phyloP scores from a whole-genome alignment of 352 stramenopile species.

The Globisporangium cystogenes region DNA sequence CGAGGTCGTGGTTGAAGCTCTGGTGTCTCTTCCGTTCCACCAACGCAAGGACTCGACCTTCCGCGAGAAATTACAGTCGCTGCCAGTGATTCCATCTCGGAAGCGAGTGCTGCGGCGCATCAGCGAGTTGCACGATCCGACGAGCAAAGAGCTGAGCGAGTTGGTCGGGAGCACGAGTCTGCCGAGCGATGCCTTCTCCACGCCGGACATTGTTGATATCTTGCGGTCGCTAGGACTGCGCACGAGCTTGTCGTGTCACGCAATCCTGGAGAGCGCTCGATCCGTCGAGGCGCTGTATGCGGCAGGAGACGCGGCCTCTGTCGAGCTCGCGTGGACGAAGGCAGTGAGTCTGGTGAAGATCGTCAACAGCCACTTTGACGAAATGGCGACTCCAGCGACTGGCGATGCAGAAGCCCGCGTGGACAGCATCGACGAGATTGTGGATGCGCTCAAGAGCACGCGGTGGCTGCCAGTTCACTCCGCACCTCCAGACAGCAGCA shows the following conservation, averaged over 20 bases:
- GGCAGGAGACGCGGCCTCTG: conserved; percentile 12
- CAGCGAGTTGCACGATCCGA: conserved; percentile 66
- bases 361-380: conserved; percentile 76
- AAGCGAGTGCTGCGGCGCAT: conserved; percentile 44
- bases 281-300: conserved; percentile 50
- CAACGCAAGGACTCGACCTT: conserved; percentile 45
- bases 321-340: conserved; percentile 28
- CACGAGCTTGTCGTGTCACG: conserved; percentile 56
- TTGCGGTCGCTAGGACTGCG: conserved; percentile 50
- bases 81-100: conserved; percentile 47
- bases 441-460: conserved; percentile 26
- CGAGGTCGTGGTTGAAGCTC: conserved; percentile 35
- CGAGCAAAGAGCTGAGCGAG: conserved; percentile 49
- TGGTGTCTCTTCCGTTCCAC: conserved; percentile 47
- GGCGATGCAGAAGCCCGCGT: conserved; percentile 7
- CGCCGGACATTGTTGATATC: conserved; percentile 38
- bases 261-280: conserved; percentile 61
- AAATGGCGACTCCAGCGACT: conserved; percentile 25
- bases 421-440: conserved; percentile 20
- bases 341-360: conserved; percentile 53
- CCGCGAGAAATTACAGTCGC: conserved; percentile 30
- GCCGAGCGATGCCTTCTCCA: conserved; percentile 43
- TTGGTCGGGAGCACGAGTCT: conserved; percentile 65
- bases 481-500: conserved; percentile 24
- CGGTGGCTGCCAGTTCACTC: conserved; percentile 35